These are phyloP conservation scores for Dendrobium chrysotoxum DNA, from an alignment of 106 monocot genomes.

Conservation along the genomic window DNA sequence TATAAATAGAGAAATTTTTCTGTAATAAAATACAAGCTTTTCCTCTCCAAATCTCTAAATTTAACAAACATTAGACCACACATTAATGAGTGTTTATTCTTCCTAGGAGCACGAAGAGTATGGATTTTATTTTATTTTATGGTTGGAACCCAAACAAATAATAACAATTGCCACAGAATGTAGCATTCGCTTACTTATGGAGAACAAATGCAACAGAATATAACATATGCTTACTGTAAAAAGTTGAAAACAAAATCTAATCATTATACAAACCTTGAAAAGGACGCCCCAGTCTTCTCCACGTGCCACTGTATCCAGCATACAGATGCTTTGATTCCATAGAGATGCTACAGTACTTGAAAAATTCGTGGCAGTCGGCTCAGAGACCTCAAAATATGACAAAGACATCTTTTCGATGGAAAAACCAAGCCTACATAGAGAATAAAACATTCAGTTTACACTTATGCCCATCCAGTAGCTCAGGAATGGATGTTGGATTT, in stretches of 20 bases:
- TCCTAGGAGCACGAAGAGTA: too few species aligned
- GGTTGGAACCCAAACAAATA: background rate
- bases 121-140: background rate
- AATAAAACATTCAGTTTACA: background rate
- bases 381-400: constrained; percentile 61
- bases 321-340: constrained; percentile 58
- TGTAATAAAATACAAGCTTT: too few species aligned
- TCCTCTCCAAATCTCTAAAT: too few species aligned
- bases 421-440: constrained; percentile 50
- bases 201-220: background rate
- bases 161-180: background rate
- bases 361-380: constrained; percentile 24
- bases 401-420: constrained; percentile 44
- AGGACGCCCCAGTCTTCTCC: constrained; percentile 50
- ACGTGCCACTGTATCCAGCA: constrained; percentile 33
- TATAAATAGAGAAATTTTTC: too few species aligned
- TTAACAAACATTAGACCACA: too few species aligned
- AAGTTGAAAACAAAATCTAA: background rate
- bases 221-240: background rate
- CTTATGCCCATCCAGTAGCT: background rate
- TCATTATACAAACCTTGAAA: constrained; percentile 48
- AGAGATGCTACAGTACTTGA: constrained; percentile 31
- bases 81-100: too few species aligned
- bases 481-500: background rate
- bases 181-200: too few species aligned